Percentiles rank a stretch among this genome's conserved stretches.
phyloP scores from a whole-genome alignment of 176 grass and related monocot genomes.

The Cymbopogon citratus region DNA sequence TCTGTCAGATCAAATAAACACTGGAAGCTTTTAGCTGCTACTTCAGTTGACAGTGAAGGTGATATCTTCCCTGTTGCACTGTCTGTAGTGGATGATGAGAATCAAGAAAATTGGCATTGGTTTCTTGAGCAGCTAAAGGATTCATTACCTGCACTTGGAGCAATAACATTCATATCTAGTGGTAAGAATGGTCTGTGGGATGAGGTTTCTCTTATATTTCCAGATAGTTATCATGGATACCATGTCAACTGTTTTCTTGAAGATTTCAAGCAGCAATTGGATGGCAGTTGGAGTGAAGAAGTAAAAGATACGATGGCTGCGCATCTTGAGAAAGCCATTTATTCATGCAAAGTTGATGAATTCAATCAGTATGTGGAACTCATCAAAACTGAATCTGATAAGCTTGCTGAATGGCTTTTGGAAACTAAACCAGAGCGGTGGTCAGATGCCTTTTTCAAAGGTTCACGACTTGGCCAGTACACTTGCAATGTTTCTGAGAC shows the following conservation, averaged over 20 bases:
- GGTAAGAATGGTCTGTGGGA: constrained; percentile 76
- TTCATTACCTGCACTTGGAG: constrained; percentile 38
- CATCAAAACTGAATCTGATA: constrained; percentile 69
- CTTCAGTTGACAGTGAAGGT: constrained; percentile 70
- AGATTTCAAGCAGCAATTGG: constrained; percentile 71
- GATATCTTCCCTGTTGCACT: constrained; percentile 82
- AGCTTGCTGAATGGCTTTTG: constrained; percentile 84
- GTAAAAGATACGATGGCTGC: constrained; percentile 63
- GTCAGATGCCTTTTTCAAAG: constrained; percentile 93
- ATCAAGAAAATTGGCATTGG: constrained; percentile 78
- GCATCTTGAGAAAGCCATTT: constrained; percentile 63
- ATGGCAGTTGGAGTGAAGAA: constrained; percentile 66
- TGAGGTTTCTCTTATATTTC: constrained; percentile 61
- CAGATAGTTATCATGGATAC: constrained; percentile 69
- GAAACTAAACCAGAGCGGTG: constrained; percentile 80
- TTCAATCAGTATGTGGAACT: constrained; percentile 66
- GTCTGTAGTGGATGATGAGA: constrained; percentile 61
- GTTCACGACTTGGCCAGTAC: constrained; percentile 59
- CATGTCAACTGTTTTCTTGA: constrained; percentile 62
- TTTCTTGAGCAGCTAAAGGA: constrained; percentile 75
- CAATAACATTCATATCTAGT: constrained; percentile 80
- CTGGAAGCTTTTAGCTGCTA: constrained; percentile 73
- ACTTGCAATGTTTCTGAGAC: constrained; percentile 54
- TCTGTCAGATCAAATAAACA: constrained; percentile 66
- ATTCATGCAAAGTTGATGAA: constrained; percentile 72